phyloP scores from a whole-genome alignment of 78 protist genomes.

The Paulinella micropora region DNA sequence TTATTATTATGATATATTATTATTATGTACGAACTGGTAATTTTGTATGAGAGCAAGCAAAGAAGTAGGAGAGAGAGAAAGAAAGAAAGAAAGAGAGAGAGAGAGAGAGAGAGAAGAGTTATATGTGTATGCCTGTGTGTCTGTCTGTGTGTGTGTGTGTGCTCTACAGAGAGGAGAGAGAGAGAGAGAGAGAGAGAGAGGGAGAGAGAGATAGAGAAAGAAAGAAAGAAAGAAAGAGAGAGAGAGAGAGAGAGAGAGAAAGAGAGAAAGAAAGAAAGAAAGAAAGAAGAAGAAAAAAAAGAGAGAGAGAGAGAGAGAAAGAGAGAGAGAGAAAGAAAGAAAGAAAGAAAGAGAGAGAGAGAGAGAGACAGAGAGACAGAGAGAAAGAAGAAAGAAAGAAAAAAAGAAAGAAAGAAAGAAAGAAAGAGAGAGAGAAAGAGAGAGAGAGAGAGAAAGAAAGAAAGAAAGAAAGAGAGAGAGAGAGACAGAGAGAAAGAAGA shows the following conservation, averaged over 20 bases:
- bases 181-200: not conserved
- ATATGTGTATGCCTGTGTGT: not conserved
- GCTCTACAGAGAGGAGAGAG: not conserved
- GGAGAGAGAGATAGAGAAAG: not conserved
- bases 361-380: not conserved
- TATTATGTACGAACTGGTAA: too few relatives aligned
- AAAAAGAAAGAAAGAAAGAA: not conserved
- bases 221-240: not conserved
- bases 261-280: not conserved
- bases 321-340: not conserved
- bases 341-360: not conserved
- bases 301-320: not conserved
- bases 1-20: too few relatives aligned
- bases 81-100: too few relatives aligned
- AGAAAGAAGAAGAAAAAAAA: not conserved
- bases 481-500: too few relatives aligned
- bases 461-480: not conserved
- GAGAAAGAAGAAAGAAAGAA: not conserved
- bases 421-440: not conserved
- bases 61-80: too few relatives aligned
- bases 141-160: not conserved
- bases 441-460: not conserved
- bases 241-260: not conserved
- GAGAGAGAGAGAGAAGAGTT: too few relatives aligned
- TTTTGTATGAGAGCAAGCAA: too few relatives aligned